phyloP scores from a whole-genome alignment of 176 grass and related monocot genomes.

The Melocanna baccifera region DNA sequence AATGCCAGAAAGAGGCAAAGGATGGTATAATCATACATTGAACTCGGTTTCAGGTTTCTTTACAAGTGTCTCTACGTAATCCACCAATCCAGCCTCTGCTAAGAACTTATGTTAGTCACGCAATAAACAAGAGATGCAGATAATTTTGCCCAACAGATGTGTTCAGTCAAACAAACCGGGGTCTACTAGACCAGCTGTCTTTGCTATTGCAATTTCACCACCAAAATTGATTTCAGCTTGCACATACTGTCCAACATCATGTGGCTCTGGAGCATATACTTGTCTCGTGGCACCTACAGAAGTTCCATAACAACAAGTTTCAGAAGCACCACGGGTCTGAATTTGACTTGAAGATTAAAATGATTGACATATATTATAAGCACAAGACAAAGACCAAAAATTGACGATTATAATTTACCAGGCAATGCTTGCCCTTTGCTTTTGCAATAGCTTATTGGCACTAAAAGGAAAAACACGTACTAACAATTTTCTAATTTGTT shows the following conservation, averaged over 20 bases:
- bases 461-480: neutral
- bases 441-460: conserved; percentile 13
- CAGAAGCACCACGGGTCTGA: conserved; percentile 15
- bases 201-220: conserved; percentile 42
- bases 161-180: conserved; percentile 53
- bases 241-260: conserved; percentile 65
- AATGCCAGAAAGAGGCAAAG: conserved; percentile 15
- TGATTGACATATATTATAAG: neutral
- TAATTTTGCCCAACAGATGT: neutral
- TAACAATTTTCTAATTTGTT: neutral
- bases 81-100: conserved; percentile 73
- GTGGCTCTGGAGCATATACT: conserved; percentile 71
- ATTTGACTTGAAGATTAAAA: conserved; percentile 13
- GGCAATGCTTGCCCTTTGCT: neutral
- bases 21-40: conserved; percentile 57
- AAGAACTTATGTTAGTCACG: conserved; percentile 9
- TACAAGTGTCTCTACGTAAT: conserved; percentile 65
- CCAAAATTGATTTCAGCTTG: conserved; percentile 67
- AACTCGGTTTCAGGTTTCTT: conserved; percentile 72
- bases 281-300: conserved; percentile 66
- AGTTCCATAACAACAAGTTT: conserved; percentile 17
- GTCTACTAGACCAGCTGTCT: conserved; percentile 66
- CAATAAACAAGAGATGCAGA: conserved; percentile 16
- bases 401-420: neutral
- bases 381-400: neutral